Evolutionary conservation across 495 filamentous ascomycete species (phyloP).

Genomic region (Annulohypoxylon moriforme): DNA sequence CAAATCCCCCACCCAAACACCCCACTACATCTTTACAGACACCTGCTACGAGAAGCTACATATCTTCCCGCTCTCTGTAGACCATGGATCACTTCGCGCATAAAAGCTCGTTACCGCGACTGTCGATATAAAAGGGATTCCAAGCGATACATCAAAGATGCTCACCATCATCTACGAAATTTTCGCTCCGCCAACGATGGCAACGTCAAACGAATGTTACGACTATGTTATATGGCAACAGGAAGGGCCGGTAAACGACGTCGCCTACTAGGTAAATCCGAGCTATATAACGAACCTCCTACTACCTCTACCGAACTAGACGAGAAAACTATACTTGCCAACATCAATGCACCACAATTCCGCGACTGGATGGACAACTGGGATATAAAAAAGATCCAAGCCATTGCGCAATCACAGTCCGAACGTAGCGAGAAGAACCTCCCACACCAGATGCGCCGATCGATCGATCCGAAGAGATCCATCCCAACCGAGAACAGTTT

Average conservation of each 20-base stretch:
- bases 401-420: conserved; percentile 47
- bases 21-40: conserved; percentile 74
- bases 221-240: conserved; percentile 74
- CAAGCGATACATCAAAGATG: conserved; percentile 43
- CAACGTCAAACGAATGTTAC: conserved; percentile 68
- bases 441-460: conserved; percentile 56
- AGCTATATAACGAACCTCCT: conserved; percentile 58
- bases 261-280: conserved; percentile 66
- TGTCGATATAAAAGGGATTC: conserved; percentile 27
- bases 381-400: conserved; percentile 50
- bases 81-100: conserved; percentile 65
- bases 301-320: conserved; percentile 52
- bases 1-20: conserved; percentile 53
- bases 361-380: conserved; percentile 59
- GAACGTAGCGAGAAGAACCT: conserved; percentile 38
- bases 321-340: neutral
- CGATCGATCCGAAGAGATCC: conserved; percentile 55
- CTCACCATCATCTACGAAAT: conserved; percentile 50
- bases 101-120: conserved; percentile 67
- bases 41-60: conserved; percentile 82
- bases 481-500: conserved; percentile 73
- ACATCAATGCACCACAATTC: conserved; percentile 12
- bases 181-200: conserved; percentile 66
- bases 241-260: conserved; percentile 78
- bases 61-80: conserved; percentile 81